Conservation (phyloP, 257 asterid species). For the Datura wrightii region DNA sequence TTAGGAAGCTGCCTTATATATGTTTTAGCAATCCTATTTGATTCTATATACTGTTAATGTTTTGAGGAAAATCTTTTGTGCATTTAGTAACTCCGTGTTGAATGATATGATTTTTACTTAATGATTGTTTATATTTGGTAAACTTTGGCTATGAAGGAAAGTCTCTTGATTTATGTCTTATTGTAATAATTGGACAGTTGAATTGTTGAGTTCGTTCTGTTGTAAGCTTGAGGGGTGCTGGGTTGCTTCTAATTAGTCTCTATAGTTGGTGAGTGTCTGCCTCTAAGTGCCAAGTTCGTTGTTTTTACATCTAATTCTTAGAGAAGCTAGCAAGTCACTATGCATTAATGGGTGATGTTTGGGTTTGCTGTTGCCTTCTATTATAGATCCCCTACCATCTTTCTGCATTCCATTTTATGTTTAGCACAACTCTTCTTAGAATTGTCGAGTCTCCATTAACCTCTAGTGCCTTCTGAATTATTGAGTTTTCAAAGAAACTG, state of each 20-base stretch:
- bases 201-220: conserved; percentile 2
- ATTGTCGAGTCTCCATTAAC: neutral
- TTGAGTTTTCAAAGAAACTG: conserved; percentile 7
- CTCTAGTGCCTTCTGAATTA: neutral
- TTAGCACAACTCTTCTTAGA: neutral
- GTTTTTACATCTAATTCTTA: neutral
- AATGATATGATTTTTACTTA: too few relatives aligned
- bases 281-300: neutral
- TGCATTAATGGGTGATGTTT: neutral
- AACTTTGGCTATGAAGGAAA: too few relatives aligned
- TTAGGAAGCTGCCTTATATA: too few relatives aligned
- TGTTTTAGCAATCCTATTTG: too few relatives aligned
- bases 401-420: neutral
- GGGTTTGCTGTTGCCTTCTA: neutral
- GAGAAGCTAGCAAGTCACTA: neutral
- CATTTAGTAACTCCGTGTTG: too few relatives aligned
- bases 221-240: neutral
- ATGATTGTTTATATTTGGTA: too few relatives aligned
- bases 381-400: neutral
- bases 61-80: too few relatives aligned
- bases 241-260: neutral
- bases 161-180: too few relatives aligned
- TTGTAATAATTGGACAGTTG: too few relatives aligned
- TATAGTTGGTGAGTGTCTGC: neutral
- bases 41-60: too few relatives aligned